Base-by-base conservation (phyloP, 306 rosid species). In the Casuarina equisetifolia region DNA sequence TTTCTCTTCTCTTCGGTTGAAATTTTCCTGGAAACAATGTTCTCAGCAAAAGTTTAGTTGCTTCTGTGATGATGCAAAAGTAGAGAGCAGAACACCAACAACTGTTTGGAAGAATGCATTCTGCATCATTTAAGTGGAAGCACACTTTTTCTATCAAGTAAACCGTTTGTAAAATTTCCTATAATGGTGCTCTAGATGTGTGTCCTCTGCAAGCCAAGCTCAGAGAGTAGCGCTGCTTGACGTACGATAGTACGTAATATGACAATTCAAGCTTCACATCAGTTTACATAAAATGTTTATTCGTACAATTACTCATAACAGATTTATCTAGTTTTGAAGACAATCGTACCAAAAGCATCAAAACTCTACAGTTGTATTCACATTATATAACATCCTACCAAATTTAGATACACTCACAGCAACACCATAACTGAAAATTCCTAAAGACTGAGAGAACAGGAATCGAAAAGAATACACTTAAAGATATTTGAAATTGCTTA, bases 1-100 rank as follows among this genome's bases (percentile, higher is more conserved):
- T 87, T 88, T 89, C 98, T 83, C 87, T 92, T 94, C 77, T 94
- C 97, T 58, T 87, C 95, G 0, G 86, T 84, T 46, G 95, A 84
- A 80, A 87, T 84, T 89, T 92, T 90, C 72, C 97, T 94, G 89
- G 4, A 32, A 70, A 70, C 0, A 20, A 70, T 32, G 59, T 11
- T 69, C 55, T 46, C 25, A 44, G 10, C n/a, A 25, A 8, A 15
- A 38, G 4, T 16, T 66, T 40, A 38, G 17, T 69, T 12, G 74
- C 42, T 43, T 63, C 9, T 5, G 50, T 32, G 9, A 3, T 40
- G 15, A 8, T 0, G 50, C 71, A 42, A n/a, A 67, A 67, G 48
- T 42, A 67, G 17, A 9, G 7, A 35, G 50, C 35, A 42, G 71
- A 39, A 58, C 4, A 25, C 13, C 40, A 36, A 62, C 2, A 13